Evolutionary conservation across 306 rosid genomes (phyloP).

Genomic region (Arachis hypogaea): DNA sequence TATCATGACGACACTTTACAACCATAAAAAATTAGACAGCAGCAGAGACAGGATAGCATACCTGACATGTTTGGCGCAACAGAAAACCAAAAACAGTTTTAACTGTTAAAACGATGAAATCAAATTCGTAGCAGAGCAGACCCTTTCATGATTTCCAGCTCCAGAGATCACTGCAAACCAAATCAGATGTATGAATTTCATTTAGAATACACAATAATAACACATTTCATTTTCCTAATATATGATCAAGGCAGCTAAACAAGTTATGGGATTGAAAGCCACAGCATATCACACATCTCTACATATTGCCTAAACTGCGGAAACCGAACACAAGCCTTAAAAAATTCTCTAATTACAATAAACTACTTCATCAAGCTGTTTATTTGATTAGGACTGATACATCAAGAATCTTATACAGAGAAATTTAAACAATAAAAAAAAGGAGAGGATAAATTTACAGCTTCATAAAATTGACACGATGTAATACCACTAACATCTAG

Average conservation of each 20-base stretch:
- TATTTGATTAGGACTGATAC: not conserved
- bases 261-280: not conserved
- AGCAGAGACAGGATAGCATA: conserved; percentile 33
- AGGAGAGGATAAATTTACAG: not conserved
- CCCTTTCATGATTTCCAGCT: conserved; percentile 25
- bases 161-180: conserved; percentile 2
- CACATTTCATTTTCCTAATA: conserved; percentile 9
- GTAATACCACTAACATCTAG: not conserved
- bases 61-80: conserved; percentile 63
- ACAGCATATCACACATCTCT: not conserved
- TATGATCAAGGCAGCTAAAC: no score
- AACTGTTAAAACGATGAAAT: conserved; percentile 34
- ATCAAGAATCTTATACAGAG: not conserved
- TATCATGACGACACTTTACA: conserved; percentile 2
- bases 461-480: not conserved
- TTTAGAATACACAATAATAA: not conserved
- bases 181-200: not conserved
- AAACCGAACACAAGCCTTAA: not conserved
- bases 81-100: conserved; percentile 28
- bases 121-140: conserved; percentile 31
- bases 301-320: no score
- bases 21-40: not conserved
- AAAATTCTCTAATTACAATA: not conserved
- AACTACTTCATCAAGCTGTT: conserved; percentile 10
- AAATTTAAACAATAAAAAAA: not conserved